phyloP scores from a whole-genome alignment of 208 protist genomes.

The Kentomonas sorsogonicus region DNA sequence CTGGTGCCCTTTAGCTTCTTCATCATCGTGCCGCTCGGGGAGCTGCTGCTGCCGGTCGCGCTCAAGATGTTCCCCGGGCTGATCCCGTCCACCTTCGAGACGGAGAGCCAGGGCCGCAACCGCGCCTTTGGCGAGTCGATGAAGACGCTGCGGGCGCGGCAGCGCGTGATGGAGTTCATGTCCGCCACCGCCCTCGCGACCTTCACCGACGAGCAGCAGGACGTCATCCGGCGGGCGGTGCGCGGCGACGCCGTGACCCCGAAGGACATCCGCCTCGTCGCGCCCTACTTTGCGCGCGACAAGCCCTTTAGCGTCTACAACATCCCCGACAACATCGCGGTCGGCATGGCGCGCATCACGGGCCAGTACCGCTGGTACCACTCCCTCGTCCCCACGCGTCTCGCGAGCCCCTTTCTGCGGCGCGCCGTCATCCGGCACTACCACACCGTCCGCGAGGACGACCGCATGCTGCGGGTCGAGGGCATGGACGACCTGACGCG shows the following conservation, averaged over 20 bases:
- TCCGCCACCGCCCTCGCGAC: slow-evolving; percentile 77
- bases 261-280: slow-evolving; percentile 69
- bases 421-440: slow-evolving; percentile 71
- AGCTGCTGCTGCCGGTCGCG: slow-evolving; percentile 93
- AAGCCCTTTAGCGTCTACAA: slow-evolving; percentile 83
- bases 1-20: slow-evolving; percentile 97
- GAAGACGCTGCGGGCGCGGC: slow-evolving; percentile 72
- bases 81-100: slow-evolving; percentile 95
- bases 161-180: slow-evolving; percentile 81
- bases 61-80: slow-evolving; percentile 96
- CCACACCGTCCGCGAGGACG: slow-evolving; percentile 74
- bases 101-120: slow-evolving; percentile 80
- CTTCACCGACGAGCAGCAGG: slow-evolving; percentile 73
- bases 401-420: slow-evolving; percentile 58
- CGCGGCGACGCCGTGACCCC: slow-evolving; percentile 73
- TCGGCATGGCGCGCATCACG: slow-evolving; percentile 56
- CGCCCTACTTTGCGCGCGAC: slow-evolving; percentile 67
- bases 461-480: slow-evolving; percentile 75
- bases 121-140: slow-evolving; percentile 65
- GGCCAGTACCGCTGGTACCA: slow-evolving; percentile 81
- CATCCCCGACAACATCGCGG: slow-evolving; percentile 65
- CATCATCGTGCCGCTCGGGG: slow-evolving; percentile 94
- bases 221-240: slow-evolving; percentile 67
- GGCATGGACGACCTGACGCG: slow-evolving; percentile 69
- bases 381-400: slow-evolving; percentile 44